A percentile compares a stretch with the other conserved stretches of the same genome.
Conservation (phyloP, 2,329 filamentous ascomycete genomes). For the Botrytis byssoidea region DNA sequence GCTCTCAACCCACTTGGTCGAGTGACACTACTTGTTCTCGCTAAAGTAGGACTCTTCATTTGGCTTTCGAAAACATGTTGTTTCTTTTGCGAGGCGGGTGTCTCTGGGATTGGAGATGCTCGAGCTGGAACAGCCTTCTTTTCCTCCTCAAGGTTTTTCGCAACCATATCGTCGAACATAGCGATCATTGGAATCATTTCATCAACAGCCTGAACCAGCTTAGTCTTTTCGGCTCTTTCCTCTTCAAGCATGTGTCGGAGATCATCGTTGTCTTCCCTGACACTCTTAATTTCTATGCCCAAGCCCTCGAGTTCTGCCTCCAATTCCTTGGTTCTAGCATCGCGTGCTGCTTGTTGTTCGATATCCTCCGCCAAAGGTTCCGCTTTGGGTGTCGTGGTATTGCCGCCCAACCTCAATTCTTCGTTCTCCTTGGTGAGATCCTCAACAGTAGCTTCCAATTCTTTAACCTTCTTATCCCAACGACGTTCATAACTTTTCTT, state of each 20-base stretch:
- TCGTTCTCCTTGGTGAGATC: slow-evolving; percentile 73
- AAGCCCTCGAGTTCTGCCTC: slow-evolving; percentile 72
- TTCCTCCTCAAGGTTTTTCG: slow-evolving; percentile 30
- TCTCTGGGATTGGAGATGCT: slow-evolving; percentile 32
- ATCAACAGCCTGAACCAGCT: slow-evolving; percentile 76
- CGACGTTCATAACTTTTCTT: slow-evolving; percentile 82
- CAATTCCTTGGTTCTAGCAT: slow-evolving; percentile 79
- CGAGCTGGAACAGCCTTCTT: not conserved
- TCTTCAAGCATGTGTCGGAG: slow-evolving; percentile 65
- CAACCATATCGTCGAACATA: slow-evolving; percentile 40
- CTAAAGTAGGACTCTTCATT: slow-evolving; percentile 30
- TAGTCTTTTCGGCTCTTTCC: slow-evolving; percentile 80
- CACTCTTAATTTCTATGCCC: slow-evolving; percentile 66
- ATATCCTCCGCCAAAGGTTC: slow-evolving; percentile 43
- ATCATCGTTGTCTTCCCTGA: slow-evolving; percentile 67
- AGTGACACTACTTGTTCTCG: slow-evolving; percentile 54
- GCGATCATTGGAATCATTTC: slow-evolving; percentile 75
- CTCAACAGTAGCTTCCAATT: slow-evolving; percentile 70
- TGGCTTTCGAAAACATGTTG: slow-evolving; percentile 18
- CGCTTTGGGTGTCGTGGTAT: slow-evolving; percentile 63
- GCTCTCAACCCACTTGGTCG: slow-evolving; percentile 60
- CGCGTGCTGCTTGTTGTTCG: slow-evolving; percentile 67
- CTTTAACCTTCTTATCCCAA: slow-evolving; percentile 83
- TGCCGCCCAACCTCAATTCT: slow-evolving; percentile 57
- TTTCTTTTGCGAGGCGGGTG: slow-evolving; percentile 25